phyloP scores from a whole-genome alignment of 202 grass and related monocot species.

The Schoenoplectus tabernaemontani region DNA sequence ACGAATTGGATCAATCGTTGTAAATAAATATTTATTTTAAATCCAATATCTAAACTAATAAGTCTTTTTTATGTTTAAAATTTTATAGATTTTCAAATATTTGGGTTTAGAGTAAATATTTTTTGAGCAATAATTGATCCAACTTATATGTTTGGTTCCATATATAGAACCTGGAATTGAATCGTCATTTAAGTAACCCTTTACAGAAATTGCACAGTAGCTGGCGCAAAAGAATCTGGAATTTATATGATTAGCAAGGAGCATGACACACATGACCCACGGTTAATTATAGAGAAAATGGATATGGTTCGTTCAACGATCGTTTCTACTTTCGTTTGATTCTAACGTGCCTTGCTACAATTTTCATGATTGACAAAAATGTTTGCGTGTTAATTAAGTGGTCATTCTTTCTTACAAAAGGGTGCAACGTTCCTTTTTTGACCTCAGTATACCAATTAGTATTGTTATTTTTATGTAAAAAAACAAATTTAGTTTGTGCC shows the following conservation, averaged over 20 bases:
- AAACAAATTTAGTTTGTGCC: too few species aligned
- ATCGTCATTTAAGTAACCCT: background rate
- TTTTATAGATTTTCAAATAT: too few species aligned
- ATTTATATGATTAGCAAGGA: background rate
- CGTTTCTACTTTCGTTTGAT: background rate
- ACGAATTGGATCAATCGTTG: too few species aligned
- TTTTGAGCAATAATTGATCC: too few species aligned
- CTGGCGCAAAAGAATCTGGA: background rate
- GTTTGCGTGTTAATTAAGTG: background rate
- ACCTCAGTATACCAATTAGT: background rate
- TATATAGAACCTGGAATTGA: background rate
- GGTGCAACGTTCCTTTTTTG: background rate
- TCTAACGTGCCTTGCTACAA: background rate
- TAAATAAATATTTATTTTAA: too few species aligned
- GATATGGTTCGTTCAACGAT: conserved; percentile 1
- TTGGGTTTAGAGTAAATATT: too few species aligned
- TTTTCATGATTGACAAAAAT: background rate
- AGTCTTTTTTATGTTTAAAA: too few species aligned
- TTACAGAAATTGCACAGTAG: background rate
- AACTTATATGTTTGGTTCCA: too few species aligned
- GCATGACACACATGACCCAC: background rate
- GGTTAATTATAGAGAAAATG: background rate
- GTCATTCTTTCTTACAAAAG: background rate
- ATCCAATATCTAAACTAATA: too few species aligned
- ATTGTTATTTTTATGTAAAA: too few species aligned